These are phyloP conservation scores for Coemansia guatemalensis DNA, from an alignment of 192 early-diverging fungal species.

Conservation along the genomic window DNA sequence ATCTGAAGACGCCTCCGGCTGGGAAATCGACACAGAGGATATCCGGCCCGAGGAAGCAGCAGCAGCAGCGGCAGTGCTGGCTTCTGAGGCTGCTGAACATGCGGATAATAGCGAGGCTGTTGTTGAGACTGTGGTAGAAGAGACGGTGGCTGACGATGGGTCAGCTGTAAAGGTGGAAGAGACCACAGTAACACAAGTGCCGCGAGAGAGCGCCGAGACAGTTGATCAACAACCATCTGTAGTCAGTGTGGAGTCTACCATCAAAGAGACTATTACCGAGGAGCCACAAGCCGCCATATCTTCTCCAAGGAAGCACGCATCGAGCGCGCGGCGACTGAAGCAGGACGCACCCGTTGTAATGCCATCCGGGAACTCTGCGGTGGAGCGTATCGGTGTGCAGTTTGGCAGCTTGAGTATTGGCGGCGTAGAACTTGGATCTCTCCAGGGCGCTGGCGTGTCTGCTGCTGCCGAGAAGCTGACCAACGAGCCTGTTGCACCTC, in stretches of 20 bases:
- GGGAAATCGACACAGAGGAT: conserved; percentile 6
- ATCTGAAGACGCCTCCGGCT: conserved; percentile 20
- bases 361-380: conserved; percentile 62
- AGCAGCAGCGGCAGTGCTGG: neutral
- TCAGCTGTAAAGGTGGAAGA: conserved; percentile 2
- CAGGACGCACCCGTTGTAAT: conserved; percentile 91
- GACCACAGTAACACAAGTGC: conserved; percentile 2
- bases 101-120: neutral
- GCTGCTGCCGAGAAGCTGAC: conserved; percentile 35
- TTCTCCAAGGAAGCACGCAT: conserved; percentile 27
- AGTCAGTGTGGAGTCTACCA: conserved; percentile 5
- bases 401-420: conserved; percentile 76
- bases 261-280: conserved; percentile 7
- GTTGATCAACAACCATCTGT: conserved; percentile 5
- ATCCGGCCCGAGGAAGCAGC: neutral
- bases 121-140: conserved; percentile 2
- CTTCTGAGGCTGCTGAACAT: conserved; percentile 5
- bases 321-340: conserved; percentile 68
- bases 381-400: conserved; percentile 67
- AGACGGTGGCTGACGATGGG: conserved; percentile 11
- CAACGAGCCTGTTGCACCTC: conserved; percentile 20
- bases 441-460: conserved; percentile 45
- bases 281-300: conserved; percentile 12
- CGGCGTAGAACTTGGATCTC: conserved; percentile 52
- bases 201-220: neutral